These are phyloP conservation scores for Colletotrichum sp. DNA, from an alignment of 2,329 filamentous ascomycete species.

Conservation along the genomic window DNA sequence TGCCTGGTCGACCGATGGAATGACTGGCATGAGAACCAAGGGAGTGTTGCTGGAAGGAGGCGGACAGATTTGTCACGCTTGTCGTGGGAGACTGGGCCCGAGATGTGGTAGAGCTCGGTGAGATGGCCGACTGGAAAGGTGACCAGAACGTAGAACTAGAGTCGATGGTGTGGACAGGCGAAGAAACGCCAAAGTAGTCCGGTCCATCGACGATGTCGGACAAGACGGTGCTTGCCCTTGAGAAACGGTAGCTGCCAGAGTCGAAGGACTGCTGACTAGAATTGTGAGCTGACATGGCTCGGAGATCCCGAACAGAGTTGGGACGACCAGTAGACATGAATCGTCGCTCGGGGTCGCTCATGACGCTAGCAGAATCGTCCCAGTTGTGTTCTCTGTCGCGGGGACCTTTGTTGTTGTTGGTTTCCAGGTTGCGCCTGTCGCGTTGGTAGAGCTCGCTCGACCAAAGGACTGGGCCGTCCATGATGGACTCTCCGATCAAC, in stretches of 20 bases:
- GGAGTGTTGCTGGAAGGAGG: slow-evolving; percentile 50
- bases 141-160: slow-evolving; percentile 88
- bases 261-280: slow-evolving; percentile 74
- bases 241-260: slow-evolving; percentile 67
- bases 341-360: slow-evolving; percentile 60
- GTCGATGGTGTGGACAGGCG: slow-evolving; percentile 74
- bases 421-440: slow-evolving; percentile 70
- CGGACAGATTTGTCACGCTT: slow-evolving; percentile 63
- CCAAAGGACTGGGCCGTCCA: slow-evolving; percentile 89
- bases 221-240: slow-evolving; percentile 60
- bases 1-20: slow-evolving; percentile 64
- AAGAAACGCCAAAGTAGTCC: slow-evolving; percentile 73
- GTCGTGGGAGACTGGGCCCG: slow-evolving; percentile 67
- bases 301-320: slow-evolving; percentile 60
- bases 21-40: slow-evolving; percentile 51
- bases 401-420: slow-evolving; percentile 34
- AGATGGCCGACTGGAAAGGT: slow-evolving; percentile 74
- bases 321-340: slow-evolving; percentile 49
- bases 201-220: slow-evolving; percentile 73
- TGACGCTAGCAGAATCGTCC: slow-evolving; percentile 59
- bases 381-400: slow-evolving; percentile 54
- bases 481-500: slow-evolving; percentile 82
- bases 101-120: slow-evolving; percentile 64
- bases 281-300: slow-evolving; percentile 64
- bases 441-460: slow-evolving; percentile 86